Percentiles rank a stretch among this genome's conserved stretches.
phyloP scores from a whole-genome alignment of 2,329 filamentous ascomycete species.

The Zalaria sp. region DNA sequence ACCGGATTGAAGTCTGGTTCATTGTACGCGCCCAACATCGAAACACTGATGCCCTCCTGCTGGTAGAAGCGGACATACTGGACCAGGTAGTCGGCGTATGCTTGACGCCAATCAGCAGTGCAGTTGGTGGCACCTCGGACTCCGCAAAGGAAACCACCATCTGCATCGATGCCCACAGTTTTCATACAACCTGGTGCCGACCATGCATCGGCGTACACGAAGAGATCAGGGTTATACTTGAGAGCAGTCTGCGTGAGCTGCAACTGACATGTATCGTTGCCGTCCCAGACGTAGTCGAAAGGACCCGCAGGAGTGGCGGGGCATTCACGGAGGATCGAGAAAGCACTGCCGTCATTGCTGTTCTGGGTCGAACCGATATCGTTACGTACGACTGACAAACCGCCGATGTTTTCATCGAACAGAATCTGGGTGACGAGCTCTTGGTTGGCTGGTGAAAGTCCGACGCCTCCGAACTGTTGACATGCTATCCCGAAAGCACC shows the following conservation, averaged over 20 bases:
- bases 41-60: constrained; percentile 27
- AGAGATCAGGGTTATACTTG: constrained; percentile 11
- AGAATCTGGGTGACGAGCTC: constrained; percentile 7
- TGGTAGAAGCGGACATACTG: constrained; percentile 35
- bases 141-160: constrained; percentile 10
- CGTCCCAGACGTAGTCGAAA: constrained; percentile 7
- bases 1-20: constrained; percentile 11
- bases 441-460: constrained; percentile 8
- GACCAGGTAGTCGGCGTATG: constrained; percentile 35
- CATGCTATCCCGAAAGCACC: constrained; percentile 12
- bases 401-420: constrained; percentile 11
- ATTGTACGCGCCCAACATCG: constrained; percentile 9
- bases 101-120: constrained; percentile 26
- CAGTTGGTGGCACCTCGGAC: constrained; percentile 10
- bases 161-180: constrained; percentile 7
- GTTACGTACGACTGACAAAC: constrained; percentile 11
- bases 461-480: constrained; percentile 2
- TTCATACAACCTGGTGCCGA: constrained; percentile 12
- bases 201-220: constrained; percentile 12
- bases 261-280: constrained; percentile 10
- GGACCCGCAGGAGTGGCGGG: constrained; percentile 9
- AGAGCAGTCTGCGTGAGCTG: constrained; percentile 8
- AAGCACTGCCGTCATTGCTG: neutral
- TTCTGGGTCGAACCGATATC: constrained; percentile 9
- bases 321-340: constrained; percentile 8